A percentile compares a stretch with the other conserved stretches of the same genome.
Evolutionary conservation across 768 basidiomycete genomes (phyloP).

Genomic region (Xerocomellus dryophilus): DNA sequence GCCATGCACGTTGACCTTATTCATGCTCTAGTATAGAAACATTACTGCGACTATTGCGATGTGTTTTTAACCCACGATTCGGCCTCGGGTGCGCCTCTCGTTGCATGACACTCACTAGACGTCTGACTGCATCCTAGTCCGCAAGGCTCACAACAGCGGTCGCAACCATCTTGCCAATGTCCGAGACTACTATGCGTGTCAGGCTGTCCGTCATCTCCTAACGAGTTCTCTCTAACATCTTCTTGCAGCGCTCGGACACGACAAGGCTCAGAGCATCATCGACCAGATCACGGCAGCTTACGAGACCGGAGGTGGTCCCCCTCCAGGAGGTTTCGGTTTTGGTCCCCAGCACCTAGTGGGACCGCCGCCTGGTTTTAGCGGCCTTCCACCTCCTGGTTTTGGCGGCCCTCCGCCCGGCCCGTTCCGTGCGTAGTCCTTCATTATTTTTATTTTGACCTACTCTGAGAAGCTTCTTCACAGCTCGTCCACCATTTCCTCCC

Average conservation of each 20-base stretch:
- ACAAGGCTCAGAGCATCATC: conserved; percentile 97
- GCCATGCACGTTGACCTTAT: not conserved
- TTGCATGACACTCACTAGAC: not conserved
- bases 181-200: conserved; percentile 94
- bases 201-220: conserved; percentile 21
- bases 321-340: conserved; percentile 84
- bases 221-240: conserved; percentile 7
- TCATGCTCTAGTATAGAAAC: conserved; percentile 55
- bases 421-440: conserved; percentile 16
- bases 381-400: conserved; percentile 55
- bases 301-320: conserved; percentile 81
- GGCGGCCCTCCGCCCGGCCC: conserved; percentile 45
- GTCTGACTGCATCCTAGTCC: conserved; percentile 50
- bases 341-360: conserved; percentile 74
- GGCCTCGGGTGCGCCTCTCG: conserved; percentile 63
- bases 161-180: conserved; percentile 97
- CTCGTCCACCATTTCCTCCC: conserved; percentile 70
- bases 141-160: conserved; percentile 98
- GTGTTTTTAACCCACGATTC: conserved; percentile 95
- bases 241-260: conserved; percentile 74
- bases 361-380: conserved; percentile 48
- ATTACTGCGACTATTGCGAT: conserved; percentile 93
- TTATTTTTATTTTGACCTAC: not conserved
- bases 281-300: conserved; percentile 96
- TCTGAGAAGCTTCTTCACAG: conserved; percentile 31